Evolutionary conservation across 1,284 basidiomycete genomes (phyloP).

Genomic region (Rhizopogon parksii): DNA sequence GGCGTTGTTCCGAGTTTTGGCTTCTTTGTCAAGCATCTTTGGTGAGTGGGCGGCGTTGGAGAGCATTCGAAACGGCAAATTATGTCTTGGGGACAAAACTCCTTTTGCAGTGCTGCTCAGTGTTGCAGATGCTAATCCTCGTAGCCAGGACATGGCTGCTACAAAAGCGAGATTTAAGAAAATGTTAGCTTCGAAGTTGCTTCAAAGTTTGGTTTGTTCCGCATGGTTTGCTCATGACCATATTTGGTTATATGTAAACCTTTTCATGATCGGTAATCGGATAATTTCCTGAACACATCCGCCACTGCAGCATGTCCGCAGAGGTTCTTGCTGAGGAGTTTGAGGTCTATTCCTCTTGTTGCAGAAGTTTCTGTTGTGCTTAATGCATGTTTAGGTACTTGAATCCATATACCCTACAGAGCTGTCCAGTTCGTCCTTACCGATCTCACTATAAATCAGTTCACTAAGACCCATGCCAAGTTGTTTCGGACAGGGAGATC

Average conservation of each 20-base stretch:
- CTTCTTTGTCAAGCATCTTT: neutral
- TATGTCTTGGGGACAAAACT: neutral
- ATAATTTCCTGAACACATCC: slow-evolving; percentile 3
- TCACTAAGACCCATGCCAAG: slow-evolving; percentile 60
- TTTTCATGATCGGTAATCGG: slow-evolving; percentile 1
- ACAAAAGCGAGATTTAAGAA: neutral
- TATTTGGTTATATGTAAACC: slow-evolving; percentile 1
- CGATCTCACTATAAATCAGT: slow-evolving; percentile 22
- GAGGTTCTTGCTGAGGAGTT: slow-evolving; percentile 76
- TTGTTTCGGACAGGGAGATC: slow-evolving; percentile 76
- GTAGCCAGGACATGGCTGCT: slow-evolving; percentile 1
- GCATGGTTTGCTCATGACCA: neutral
- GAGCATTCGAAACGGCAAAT: slow-evolving; percentile 1
- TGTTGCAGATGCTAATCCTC: neutral
- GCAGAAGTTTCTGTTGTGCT: slow-evolving; percentile 7
- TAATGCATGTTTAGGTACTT: slow-evolving; percentile 57
- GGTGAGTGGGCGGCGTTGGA: slow-evolving; percentile 10
- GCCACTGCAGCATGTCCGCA: slow-evolving; percentile 40
- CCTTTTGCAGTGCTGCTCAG: neutral
- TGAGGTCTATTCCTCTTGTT: slow-evolving; percentile 50
- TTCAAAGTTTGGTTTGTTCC: neutral
- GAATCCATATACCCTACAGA: slow-evolving; percentile 96
- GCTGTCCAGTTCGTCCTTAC: slow-evolving; percentile 70
- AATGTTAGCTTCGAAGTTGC: neutral
- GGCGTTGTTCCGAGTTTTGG: neutral